A percentile compares a stretch with the other conserved stretches of the same genome.
phyloP scores from a whole-genome alignment of 129 eudicot species.

The Escallonia rubra region DNA sequence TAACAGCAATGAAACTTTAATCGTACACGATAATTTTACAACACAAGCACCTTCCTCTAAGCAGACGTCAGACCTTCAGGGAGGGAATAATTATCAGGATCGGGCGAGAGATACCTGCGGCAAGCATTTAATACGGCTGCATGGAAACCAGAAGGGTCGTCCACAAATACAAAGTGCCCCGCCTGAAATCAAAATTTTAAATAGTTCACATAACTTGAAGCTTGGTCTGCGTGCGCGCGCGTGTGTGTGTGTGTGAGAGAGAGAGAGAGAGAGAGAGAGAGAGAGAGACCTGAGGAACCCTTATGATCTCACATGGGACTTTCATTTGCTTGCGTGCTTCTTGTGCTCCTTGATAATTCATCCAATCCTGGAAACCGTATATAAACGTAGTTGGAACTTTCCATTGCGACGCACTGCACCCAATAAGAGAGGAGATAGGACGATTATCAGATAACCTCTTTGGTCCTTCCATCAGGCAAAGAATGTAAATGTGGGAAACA shows the following conservation, averaged over 20 bases:
- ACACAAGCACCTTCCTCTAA: conserved; percentile 4
- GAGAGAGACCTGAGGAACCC: conserved; percentile 80
- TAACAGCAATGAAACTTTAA: background rate
- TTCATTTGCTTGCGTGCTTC: conserved; percentile 81
- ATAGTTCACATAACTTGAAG: background rate
- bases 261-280: background rate
- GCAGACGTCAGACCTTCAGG: conserved; percentile 67
- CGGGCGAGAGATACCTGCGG: conserved; percentile 46
- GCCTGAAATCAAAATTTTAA: conserved; percentile 35
- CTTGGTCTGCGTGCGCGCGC: no score
- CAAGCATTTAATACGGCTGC: conserved; percentile 70
- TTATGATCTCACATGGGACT: conserved; percentile 84
- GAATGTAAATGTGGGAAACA: background rate
- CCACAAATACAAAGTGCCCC: conserved; percentile 75
- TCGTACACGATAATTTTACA: background rate
- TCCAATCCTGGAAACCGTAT: conserved; percentile 88
- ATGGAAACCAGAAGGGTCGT: conserved; percentile 73
- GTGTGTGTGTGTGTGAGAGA: no score
- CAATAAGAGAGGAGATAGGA: background rate
- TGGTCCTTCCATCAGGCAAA: background rate
- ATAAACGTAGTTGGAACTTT: conserved; percentile 93
- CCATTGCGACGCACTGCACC: conserved; percentile 84
- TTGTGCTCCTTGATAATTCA: conserved; percentile 86
- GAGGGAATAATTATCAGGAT: conserved; percentile 33
- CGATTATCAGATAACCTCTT: background rate